Conservation (phyloP, 352 stramenopile genomes). For the Phytophthora pseudosyringae region DNA sequence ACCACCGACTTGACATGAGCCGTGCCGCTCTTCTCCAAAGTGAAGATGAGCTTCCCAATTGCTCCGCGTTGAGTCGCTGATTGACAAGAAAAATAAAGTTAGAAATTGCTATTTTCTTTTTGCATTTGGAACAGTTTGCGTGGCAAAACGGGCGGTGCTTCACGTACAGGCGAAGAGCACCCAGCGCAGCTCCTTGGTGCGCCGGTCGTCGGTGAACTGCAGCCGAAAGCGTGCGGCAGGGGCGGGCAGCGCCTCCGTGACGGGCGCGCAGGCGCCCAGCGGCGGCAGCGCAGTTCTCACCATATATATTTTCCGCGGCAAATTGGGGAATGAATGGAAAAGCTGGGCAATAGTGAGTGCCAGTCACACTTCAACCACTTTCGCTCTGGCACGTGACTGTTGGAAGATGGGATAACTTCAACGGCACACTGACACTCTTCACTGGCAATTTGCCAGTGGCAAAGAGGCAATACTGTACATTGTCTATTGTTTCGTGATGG, state of each 20-base stretch:
- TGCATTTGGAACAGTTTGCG: background rate
- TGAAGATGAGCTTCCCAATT: slow-evolving; percentile 87
- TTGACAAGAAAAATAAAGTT: slow-evolving; percentile 10
- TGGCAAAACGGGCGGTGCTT: background rate
- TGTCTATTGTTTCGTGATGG: slow-evolving; percentile 19
- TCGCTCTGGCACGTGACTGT: slow-evolving; percentile 6
- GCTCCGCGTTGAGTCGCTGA: slow-evolving; percentile 59
- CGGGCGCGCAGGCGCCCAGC: slow-evolving; percentile 39
- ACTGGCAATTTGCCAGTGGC: background rate
- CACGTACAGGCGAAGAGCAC: slow-evolving; percentile 74
- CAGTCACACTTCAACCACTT: slow-evolving; percentile 27
- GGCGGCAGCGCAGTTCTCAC: slow-evolving; percentile 3
- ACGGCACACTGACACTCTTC: background rate
- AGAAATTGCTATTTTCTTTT: slow-evolving; percentile 4
- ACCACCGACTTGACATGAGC: slow-evolving; percentile 84
- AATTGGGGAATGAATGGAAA: slow-evolving; percentile 16
- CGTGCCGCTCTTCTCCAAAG: slow-evolving; percentile 55
- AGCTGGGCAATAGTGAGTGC: slow-evolving; percentile 6
- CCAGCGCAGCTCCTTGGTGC: slow-evolving; percentile 82
- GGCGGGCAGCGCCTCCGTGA: slow-evolving; percentile 54
- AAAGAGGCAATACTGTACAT: slow-evolving; percentile 1
- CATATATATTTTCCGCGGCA: slow-evolving; percentile 6
- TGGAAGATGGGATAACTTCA: slow-evolving; percentile 25
- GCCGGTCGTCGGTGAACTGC: slow-evolving; percentile 70
- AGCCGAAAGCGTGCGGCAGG: slow-evolving; percentile 66